Base-by-base conservation (phyloP, 2,329 filamentous ascomycete genomes). In the Ophiostoma montium region DNA sequence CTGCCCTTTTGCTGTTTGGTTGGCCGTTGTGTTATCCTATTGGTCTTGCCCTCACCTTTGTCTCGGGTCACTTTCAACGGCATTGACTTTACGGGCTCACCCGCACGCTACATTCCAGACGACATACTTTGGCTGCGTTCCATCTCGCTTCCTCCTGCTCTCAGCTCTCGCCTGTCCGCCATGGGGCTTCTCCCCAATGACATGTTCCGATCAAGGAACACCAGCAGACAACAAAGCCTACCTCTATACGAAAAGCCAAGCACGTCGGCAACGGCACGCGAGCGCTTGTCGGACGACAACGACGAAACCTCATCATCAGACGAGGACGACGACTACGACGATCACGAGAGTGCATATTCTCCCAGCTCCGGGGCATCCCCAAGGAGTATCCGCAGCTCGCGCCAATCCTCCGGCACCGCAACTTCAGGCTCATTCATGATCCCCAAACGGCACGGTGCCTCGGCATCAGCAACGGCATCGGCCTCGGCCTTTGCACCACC, bases 281-380 rank as follows among this genome's bases (percentile, higher is more conserved):
- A 77, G 50, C 69, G 68, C 51, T 67, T 65, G 49, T 75, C 74
- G 3, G 70, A 74, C 53, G 68, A 74, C 50, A 67, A 71, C 18
- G 66, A 70, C 15, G 23, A 30, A 19, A 41, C 12, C 49, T 63
- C 64, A 49, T 67, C 69, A 35, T 68, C 68, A 9, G 70, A 48
- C 38, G 47, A 48, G 31, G 66, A 70, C 15, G 43, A 48, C n/a
- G 52, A 62, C 59, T 31, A 47, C n/a, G 62, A 64, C 50, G 60
- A 62, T 42, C 61, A 50, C 36, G 63, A 66, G 48, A 60, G 61
- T 44, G 62, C 63, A 48, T 64, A 62, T 51, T 65, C 65, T 48
- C 61, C 69, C 54, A 47, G 44, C 36, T 60, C 48, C 0, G 18
- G 68, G 53, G 59, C 67, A 49, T 63, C 69, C 35, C 67, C 74